These are phyloP conservation scores for Nemania serpens DNA, from an alignment of 2,329 filamentous ascomycete species.

Conservation along the genomic window DNA sequence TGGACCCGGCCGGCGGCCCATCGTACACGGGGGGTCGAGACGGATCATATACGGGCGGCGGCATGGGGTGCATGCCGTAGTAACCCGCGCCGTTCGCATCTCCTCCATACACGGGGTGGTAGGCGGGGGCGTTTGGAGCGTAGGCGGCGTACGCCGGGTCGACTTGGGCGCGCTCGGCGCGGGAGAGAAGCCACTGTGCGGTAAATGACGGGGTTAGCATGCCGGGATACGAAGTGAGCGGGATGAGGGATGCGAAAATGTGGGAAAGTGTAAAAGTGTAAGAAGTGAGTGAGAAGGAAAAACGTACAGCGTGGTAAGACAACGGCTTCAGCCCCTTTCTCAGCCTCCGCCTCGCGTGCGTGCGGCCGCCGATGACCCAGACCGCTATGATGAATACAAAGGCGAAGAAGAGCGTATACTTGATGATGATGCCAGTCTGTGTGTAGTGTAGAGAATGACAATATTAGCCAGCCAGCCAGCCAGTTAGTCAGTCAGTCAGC, in stretches of 20 bases:
- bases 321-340: conserved; percentile 68
- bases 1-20: conserved; percentile 53
- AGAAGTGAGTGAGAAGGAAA: neutral
- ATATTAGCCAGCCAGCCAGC: too few species aligned
- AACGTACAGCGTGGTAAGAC: conserved; percentile 69
- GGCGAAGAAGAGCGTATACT: conserved; percentile 71
- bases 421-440: conserved; percentile 67
- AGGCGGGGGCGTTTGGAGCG: conserved; percentile 47
- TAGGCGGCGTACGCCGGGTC: conserved; percentile 53
- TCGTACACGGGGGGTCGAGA: conserved; percentile 62
- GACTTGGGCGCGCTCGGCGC: conserved; percentile 50
- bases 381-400: conserved; percentile 62
- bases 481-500: too few species aligned
- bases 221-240: conserved; percentile 2
- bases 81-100: conserved; percentile 28
- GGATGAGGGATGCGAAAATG: conserved; percentile 1
- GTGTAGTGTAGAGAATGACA: too few species aligned
- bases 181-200: conserved; percentile 57
- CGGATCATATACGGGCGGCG: conserved; percentile 63
- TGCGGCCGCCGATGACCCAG: conserved; percentile 70
- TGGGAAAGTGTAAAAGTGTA: neutral
- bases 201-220: neutral
- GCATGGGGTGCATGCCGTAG: conserved; percentile 59
- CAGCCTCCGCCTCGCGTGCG: conserved; percentile 71
- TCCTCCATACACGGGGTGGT: conserved; percentile 42